Base-by-base conservation (phyloP, 768 basidiomycete genomes). In the Cubamyces sp. region DNA sequence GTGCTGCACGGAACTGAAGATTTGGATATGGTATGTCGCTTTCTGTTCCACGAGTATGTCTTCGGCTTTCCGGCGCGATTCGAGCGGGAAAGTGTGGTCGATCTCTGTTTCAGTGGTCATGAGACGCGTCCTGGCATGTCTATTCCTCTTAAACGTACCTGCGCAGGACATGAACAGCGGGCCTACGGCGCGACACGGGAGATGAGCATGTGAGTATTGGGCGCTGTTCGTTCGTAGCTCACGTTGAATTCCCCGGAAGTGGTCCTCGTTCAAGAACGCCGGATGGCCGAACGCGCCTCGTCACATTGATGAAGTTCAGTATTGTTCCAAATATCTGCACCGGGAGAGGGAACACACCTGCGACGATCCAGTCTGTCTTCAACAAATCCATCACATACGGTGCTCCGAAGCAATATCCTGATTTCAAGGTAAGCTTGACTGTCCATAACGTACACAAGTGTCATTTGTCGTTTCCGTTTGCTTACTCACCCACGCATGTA, bases 341-440 rank as follows among this genome's bases (percentile, higher is more conserved):
- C 42, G 8, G 15, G n/a, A n/a, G 25, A 28, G 28, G 1, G 26
- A 9, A 26, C 75, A 21, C 68, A 84, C 84, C 79, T 18, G 84
- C 82, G 1, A 76, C 73, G n/a, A 84, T 68, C 39, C 78, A 74
- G 47, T 83, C 79, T 0, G 74, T 81, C 7, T 77, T 74, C 1
- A 79, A 77, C 3, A 81, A 74, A 5, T 83, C 75, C 54, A 86
- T 75, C 8, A 77, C 78, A 56, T 77, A 84, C 0, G 84, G 83
- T 0, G 76, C 86, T 6, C 84, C 84, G 61, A 85, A 86, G 66
- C 83, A 87, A 62, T 85, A 85, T 12, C 85, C 84, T 86, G 28
- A 11, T 11, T 34, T 34, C 34, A 9, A 1, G 11, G 34, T 34
- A 11, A 34, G 34, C 9, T 5, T 9, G 34, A 9, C 9, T 34